These are phyloP conservation scores for Globisporangium lucens DNA, from an alignment of 352 stramenopile genomes.

Conservation along the genomic window DNA sequence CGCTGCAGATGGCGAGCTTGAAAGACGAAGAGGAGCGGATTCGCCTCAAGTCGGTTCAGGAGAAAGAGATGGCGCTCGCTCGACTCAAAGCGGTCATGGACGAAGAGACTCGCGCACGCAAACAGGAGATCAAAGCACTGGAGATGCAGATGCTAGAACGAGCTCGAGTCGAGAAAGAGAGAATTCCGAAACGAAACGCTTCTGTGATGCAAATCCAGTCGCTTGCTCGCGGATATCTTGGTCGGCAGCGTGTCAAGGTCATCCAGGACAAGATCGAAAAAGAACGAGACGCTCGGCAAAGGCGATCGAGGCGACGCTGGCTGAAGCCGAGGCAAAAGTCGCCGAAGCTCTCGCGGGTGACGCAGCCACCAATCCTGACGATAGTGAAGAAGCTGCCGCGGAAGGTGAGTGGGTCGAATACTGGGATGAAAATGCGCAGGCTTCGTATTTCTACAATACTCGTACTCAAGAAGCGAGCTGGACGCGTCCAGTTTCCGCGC, in stretches of 20 bases:
- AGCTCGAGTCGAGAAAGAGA: constrained; percentile 58
- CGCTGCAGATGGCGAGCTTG: constrained; percentile 44
- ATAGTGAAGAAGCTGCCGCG: constrained; percentile 3
- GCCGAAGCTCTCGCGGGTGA: constrained; percentile 31
- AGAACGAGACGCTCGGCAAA: constrained; percentile 57
- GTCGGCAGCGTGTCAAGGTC: constrained; percentile 41
- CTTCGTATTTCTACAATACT: constrained; percentile 89
- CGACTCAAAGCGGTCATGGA: constrained; percentile 70
- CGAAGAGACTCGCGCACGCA: constrained; percentile 51
- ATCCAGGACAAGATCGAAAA: constrained; percentile 67
- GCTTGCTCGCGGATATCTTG: constrained; percentile 51
- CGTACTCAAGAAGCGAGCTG: constrained; percentile 85
- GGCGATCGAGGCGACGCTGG: constrained; percentile 52
- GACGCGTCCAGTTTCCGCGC: constrained; percentile 56
- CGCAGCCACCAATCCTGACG: constrained; percentile 6
- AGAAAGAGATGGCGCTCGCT: constrained; percentile 66
- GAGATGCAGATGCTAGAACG: constrained; percentile 77
- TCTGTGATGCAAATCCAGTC: constrained; percentile 62
- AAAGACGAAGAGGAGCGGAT: constrained; percentile 57
- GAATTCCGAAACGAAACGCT: constrained; percentile 42
- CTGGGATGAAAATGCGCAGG: constrained; percentile 87
- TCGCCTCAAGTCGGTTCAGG: constrained; percentile 50
- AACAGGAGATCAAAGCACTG: constrained; percentile 72
- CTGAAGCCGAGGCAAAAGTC: constrained; percentile 57
- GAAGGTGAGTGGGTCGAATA: constrained; percentile 87